These are phyloP conservation scores for Cyberlindnera mrakii DNA, from an alignment of 805 yeast genomes.

Conservation along the genomic window DNA sequence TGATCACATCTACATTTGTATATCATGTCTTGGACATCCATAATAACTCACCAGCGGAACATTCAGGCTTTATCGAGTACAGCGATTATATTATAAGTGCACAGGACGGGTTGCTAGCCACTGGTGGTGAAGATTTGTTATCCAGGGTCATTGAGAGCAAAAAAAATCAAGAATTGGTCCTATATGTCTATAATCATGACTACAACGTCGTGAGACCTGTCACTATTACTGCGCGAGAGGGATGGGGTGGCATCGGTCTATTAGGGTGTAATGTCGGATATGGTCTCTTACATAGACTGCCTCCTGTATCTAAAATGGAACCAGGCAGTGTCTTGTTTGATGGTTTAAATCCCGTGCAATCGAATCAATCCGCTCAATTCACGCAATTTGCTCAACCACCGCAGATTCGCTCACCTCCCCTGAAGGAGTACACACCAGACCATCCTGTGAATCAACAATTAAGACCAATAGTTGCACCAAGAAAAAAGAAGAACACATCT, in stretches of 20 bases:
- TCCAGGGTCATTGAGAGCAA: slow-evolving; percentile 58
- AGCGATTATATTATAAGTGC: slow-evolving; percentile 87
- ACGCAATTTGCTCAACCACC: neutral
- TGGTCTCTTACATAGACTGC: slow-evolving; percentile 82
- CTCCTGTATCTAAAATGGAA: slow-evolving; percentile 45
- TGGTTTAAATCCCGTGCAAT: slow-evolving; percentile 5
- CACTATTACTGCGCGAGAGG: slow-evolving; percentile 62
- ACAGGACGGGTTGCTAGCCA: slow-evolving; percentile 75
- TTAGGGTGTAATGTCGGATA: slow-evolving; percentile 95
- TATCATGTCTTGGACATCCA: slow-evolving; percentile 80
- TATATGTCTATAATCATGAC: slow-evolving; percentile 84
- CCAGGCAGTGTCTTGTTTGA: slow-evolving; percentile 38
- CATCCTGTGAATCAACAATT: neutral
- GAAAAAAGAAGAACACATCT: slow-evolving; percentile 21
- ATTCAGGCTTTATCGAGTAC: slow-evolving; percentile 76
- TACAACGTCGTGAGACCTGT: slow-evolving; percentile 84
- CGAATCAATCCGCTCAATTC: neutral
- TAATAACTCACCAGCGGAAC: slow-evolving; percentile 73
- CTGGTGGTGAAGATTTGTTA: slow-evolving; percentile 81
- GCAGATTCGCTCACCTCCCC: neutral
- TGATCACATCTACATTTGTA: slow-evolving; percentile 70
- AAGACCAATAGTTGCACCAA: slow-evolving; percentile 2
- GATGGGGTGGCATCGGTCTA: slow-evolving; percentile 80
- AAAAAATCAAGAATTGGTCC: slow-evolving; percentile 38
- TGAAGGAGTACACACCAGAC: slow-evolving; percentile 1